These are phyloP conservation scores for Annona cherimola DNA, from an alignment of 164 flowering plant species.

Conservation along the genomic window DNA sequence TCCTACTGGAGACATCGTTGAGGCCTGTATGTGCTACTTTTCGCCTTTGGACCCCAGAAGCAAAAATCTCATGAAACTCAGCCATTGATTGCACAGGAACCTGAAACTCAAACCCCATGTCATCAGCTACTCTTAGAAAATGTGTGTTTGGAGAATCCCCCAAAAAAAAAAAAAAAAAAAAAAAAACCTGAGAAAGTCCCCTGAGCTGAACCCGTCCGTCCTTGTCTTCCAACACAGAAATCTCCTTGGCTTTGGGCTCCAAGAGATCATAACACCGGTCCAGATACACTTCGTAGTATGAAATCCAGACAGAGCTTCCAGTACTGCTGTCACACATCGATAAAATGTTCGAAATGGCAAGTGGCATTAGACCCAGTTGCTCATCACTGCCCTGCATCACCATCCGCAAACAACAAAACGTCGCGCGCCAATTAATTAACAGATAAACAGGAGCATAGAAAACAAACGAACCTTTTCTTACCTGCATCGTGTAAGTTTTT, in stretches of 20 bases:
- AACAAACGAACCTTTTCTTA: constrained; percentile 9
- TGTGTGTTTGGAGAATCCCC: not conserved
- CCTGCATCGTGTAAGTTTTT: constrained; percentile 97
- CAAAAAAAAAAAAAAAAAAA: not conserved
- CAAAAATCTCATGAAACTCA: constrained; percentile 55
- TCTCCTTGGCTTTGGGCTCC: constrained; percentile 57
- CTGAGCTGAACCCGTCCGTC: constrained; percentile 73
- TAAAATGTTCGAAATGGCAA: constrained; percentile 62
- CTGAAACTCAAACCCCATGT: constrained; percentile 1
- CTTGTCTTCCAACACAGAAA: constrained; percentile 67
- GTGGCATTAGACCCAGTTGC: constrained; percentile 71
- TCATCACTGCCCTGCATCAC: constrained; percentile 65
- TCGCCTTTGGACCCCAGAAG: constrained; percentile 59
- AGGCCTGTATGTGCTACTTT: constrained; percentile 83
- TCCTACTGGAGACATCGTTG: constrained; percentile 91
- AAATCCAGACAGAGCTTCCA: constrained; percentile 50
- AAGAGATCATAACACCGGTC: constrained; percentile 87
- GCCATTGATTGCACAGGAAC: constrained; percentile 55
- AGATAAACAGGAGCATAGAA: not conserved
- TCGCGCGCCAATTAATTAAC: not conserved
- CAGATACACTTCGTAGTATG: constrained; percentile 87
- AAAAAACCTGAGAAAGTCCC: constrained; percentile 54
- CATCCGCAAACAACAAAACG: not conserved
- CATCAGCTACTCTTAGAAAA: not conserved
- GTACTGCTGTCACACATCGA: constrained; percentile 43